These are phyloP conservation scores for Cercospora sp. DNA, from an alignment of 2,329 filamentous ascomycete species.

Conservation along the genomic window DNA sequence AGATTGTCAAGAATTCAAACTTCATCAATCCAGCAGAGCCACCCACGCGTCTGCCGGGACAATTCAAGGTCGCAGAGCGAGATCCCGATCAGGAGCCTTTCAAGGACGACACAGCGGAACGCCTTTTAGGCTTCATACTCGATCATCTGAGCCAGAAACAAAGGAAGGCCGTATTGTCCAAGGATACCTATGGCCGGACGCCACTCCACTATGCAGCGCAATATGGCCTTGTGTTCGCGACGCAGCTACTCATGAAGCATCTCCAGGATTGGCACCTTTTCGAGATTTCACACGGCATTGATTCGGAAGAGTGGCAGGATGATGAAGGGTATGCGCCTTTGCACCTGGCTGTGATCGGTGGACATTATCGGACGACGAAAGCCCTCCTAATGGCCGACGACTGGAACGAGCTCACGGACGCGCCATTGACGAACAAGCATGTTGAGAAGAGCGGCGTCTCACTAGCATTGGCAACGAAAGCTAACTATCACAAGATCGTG, in stretches of 20 bases:
- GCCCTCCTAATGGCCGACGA: slow-evolving; percentile 69
- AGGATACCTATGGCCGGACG: slow-evolving; percentile 77
- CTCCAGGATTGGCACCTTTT: slow-evolving; percentile 91
- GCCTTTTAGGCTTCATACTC: slow-evolving; percentile 64
- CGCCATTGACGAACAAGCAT: slow-evolving; percentile 64
- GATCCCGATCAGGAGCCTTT: slow-evolving; percentile 58
- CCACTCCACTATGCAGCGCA: slow-evolving; percentile 93
- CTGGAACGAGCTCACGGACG: slow-evolving; percentile 28
- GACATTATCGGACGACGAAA: slow-evolving; percentile 82
- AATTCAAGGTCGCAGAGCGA: slow-evolving; percentile 66
- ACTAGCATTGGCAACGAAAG: slow-evolving; percentile 81
- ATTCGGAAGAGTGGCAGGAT: slow-evolving; percentile 87
- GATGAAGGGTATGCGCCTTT: slow-evolving; percentile 86
- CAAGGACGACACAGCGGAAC: slow-evolving; percentile 73
- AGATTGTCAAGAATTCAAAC: slow-evolving; percentile 58
- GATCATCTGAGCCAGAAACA: slow-evolving; percentile 69
- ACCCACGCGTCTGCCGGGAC: slow-evolving; percentile 61
- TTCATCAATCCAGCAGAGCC: slow-evolving; percentile 79
- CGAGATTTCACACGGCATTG: slow-evolving; percentile 79
- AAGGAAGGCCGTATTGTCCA: slow-evolving; percentile 63
- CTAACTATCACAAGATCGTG: slow-evolving; percentile 82
- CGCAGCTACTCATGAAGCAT: slow-evolving; percentile 79
- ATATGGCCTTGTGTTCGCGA: slow-evolving; percentile 90
- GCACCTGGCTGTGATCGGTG: slow-evolving; percentile 88
- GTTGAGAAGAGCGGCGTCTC: slow-evolving; percentile 85